Evolutionary conservation across 371 early-diverging fungal species (phyloP).

Genomic region (Neoconidiobolus thromboides): DNA sequence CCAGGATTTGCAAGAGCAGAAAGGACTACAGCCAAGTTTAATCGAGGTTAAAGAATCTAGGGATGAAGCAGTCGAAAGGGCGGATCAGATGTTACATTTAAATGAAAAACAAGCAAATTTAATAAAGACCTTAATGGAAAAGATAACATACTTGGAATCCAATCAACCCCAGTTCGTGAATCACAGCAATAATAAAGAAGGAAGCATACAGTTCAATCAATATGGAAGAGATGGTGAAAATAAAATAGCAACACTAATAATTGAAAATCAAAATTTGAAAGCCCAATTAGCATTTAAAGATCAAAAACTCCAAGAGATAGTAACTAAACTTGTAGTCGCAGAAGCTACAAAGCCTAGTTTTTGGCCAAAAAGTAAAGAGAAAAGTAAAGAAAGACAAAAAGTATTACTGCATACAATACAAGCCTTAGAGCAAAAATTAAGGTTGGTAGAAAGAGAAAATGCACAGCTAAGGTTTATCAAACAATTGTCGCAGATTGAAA

Average conservation of each 20-base stretch:
- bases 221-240: not conserved
- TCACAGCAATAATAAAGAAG: no score
- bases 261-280: constrained; percentile 1
- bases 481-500: not conserved
- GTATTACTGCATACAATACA: not conserved
- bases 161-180: not conserved
- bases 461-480: constrained; percentile 4
- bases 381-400: not conserved
- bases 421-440: not conserved
- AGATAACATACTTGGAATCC: constrained; percentile 3
- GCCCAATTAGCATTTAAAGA: not conserved
- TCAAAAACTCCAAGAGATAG: constrained; percentile 3
- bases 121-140: constrained; percentile 5
- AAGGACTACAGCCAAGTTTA: not conserved
- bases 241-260: not conserved
- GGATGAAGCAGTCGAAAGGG: not conserved
- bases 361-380: not conserved
- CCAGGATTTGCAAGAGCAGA: not conserved
- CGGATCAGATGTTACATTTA: constrained; percentile 1
- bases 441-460: constrained; percentile 5
- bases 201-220: not conserved
- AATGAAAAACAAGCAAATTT: constrained; percentile 6
- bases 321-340: constrained; percentile 4
- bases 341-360: constrained; percentile 5
- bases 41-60: not conserved